A percentile compares a stretch with the other conserved stretches of the same genome.
Evolutionary conservation across 2,329 filamentous ascomycete genomes (phyloP).

Genomic region (Fusarium compactum): DNA sequence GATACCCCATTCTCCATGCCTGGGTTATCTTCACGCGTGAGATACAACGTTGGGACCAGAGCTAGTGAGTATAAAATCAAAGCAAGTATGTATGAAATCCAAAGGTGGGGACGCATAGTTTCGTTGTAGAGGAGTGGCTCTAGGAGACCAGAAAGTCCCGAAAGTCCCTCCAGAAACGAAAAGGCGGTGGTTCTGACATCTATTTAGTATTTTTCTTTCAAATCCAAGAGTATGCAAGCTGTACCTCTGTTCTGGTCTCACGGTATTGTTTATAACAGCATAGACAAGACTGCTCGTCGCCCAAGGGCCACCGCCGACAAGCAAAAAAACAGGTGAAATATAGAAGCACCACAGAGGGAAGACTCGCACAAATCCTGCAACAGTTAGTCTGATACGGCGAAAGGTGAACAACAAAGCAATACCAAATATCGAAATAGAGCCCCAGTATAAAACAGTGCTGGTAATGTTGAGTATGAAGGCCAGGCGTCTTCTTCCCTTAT

Average conservation of each 20-base stretch:
- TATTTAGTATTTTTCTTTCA: background rate
- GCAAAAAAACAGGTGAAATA: background rate
- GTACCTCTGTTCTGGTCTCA: conserved; percentile 9
- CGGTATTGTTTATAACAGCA: background rate
- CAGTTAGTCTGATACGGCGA: background rate
- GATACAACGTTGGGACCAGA: background rate
- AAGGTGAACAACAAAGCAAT: background rate
- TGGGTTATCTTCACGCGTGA: background rate
- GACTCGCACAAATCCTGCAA: background rate
- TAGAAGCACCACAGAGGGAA: conserved; percentile 12
- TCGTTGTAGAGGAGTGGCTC: background rate
- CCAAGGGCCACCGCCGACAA: conserved; percentile 2
- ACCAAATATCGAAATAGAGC: background rate
- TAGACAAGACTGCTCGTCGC: background rate
- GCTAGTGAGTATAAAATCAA: background rate
- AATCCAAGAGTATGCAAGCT: accelerated
- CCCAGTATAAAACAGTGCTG: conserved; percentile 4
- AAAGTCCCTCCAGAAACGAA: conserved; percentile 1
- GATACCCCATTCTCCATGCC: too few relatives aligned
- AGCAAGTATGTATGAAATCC: background rate
- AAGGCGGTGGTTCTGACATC: conserved; percentile 1
- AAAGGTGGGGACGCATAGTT: background rate
- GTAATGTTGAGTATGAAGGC: background rate
- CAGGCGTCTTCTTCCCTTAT: background rate
- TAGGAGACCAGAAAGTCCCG: background rate